Conservation (phyloP, 169 alveolate genomes). For the Babesia caballi region DNA sequence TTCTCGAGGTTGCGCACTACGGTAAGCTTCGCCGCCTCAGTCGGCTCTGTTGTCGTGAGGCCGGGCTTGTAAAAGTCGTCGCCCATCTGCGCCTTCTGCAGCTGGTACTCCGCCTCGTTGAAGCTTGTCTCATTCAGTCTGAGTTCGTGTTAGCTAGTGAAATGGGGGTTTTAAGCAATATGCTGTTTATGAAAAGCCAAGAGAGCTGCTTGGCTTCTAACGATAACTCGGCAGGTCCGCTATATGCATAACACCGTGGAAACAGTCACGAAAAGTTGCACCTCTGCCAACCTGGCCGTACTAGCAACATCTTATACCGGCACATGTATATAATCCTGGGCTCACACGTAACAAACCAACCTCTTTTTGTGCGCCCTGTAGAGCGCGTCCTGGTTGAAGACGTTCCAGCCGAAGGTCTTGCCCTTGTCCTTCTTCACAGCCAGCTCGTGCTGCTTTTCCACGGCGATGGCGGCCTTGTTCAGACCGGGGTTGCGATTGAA, state of each 20-base stretch:
- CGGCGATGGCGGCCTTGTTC: constrained; percentile 55
- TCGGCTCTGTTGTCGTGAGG: constrained; percentile 13
- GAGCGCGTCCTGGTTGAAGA: constrained; percentile 85
- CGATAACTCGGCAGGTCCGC: too few relatives aligned
- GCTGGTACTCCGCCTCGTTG: constrained; percentile 52
- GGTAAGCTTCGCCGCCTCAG: constrained; percentile 66
- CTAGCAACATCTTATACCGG: too few relatives aligned
- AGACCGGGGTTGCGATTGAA: constrained; percentile 25
- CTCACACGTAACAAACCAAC: too few relatives aligned
- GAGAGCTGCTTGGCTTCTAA: too few relatives aligned
- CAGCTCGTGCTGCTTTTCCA: constrained; percentile 34
- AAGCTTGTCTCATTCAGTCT: constrained; percentile 61
- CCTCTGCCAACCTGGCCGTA: too few relatives aligned
- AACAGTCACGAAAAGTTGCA: too few relatives aligned
- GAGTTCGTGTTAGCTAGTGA: neutral
- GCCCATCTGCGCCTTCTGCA: constrained; percentile 74
- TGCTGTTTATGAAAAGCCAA: too few relatives aligned
- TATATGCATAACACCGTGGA: too few relatives aligned
- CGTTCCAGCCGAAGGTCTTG: constrained; percentile 84
- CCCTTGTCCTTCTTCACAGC: constrained; percentile 54
- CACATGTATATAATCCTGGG: too few relatives aligned
- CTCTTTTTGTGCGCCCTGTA: constrained; percentile 88
- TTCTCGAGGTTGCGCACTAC: constrained; percentile 57
- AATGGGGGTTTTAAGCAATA: too few relatives aligned
- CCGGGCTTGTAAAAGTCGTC: constrained; percentile 72